These are phyloP conservation scores for Rhizomucor miehei DNA, from an alignment of 371 early-diverging fungal genomes.

Conservation along the genomic window DNA sequence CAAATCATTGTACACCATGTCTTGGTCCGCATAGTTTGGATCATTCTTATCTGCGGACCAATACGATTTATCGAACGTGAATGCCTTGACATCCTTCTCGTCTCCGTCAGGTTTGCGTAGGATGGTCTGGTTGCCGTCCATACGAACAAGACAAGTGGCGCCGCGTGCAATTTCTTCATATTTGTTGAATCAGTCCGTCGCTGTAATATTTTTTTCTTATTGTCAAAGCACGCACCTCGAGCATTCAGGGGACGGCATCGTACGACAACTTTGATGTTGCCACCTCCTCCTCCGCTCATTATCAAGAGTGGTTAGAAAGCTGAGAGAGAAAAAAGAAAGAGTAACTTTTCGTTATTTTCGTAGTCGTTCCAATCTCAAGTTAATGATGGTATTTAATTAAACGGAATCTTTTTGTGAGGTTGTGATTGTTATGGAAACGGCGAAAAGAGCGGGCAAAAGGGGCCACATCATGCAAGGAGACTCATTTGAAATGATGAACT, in stretches of 20 bases:
- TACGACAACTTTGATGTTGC: constrained; percentile 75
- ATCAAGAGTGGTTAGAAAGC: too few species aligned
- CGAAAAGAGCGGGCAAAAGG: too few species aligned
- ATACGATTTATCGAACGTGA: constrained; percentile 84
- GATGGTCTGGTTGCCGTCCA: constrained; percentile 73
- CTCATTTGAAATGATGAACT: too few species aligned
- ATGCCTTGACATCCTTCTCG: constrained; percentile 52
- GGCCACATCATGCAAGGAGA: too few species aligned
- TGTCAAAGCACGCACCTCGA: constrained; percentile 40
- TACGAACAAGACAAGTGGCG: constrained; percentile 60
- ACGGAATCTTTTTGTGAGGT: too few species aligned
- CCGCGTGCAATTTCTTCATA: constrained; percentile 59
- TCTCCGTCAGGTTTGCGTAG: constrained; percentile 51
- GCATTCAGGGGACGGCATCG: constrained; percentile 75
- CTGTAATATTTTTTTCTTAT: constrained; percentile 3
- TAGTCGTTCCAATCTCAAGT: too few species aligned
- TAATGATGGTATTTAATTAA: too few species aligned
- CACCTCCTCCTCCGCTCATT: constrained; percentile 27
- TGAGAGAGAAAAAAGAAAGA: too few species aligned
- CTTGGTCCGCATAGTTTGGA: constrained; percentile 74
- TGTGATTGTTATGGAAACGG: too few species aligned
- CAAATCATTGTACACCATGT: constrained; percentile 71
- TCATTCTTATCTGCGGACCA: constrained; percentile 74
- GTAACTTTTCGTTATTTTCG: too few species aligned
- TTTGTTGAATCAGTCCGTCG: constrained; percentile 3